Conservation (phyloP, 805 yeast genomes). For the Saccharomycopsis babjevae region DNA sequence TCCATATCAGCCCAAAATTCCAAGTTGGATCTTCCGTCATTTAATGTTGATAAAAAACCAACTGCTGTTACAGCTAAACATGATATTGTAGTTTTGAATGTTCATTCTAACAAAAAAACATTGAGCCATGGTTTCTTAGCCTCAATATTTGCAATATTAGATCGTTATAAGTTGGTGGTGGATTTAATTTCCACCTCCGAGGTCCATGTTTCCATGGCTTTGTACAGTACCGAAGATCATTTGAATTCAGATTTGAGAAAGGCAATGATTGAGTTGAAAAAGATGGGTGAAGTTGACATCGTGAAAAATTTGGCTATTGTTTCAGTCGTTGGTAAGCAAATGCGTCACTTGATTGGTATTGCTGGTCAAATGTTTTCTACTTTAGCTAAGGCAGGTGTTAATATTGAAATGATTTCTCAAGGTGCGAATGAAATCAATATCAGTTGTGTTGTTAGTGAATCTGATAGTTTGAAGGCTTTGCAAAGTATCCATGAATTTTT, state of each 20-base stretch:
- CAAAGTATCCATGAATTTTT: slow-evolving; percentile 54
- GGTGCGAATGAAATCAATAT: slow-evolving; percentile 98
- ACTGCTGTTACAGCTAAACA: slow-evolving; percentile 96
- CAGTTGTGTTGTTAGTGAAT: slow-evolving; percentile 83
- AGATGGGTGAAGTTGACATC: slow-evolving; percentile 82
- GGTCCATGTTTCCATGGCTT: slow-evolving; percentile 97
- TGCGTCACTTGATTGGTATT: slow-evolving; percentile 93
- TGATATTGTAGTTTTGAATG: slow-evolving; percentile 82
- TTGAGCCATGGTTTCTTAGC: slow-evolving; percentile 94
- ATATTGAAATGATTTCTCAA: slow-evolving; percentile 96
- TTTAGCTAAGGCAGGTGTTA: slow-evolving; percentile 81
- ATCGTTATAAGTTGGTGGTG: slow-evolving; percentile 75
- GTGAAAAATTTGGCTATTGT: slow-evolving; percentile 83
- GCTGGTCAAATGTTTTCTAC: slow-evolving; percentile 96
- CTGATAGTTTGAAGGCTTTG: slow-evolving; percentile 76
- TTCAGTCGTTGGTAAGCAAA: slow-evolving; percentile 91
- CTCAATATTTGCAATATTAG: slow-evolving; percentile 75
- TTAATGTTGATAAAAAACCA: slow-evolving; percentile 53
- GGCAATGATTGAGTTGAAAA: slow-evolving; percentile 70
- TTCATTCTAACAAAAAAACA: slow-evolving; percentile 89
- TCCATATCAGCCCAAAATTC: slow-evolving; percentile 84
- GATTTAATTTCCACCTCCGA: slow-evolving; percentile 95
- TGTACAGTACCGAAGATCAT: slow-evolving; percentile 67
- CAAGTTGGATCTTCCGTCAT: slow-evolving; percentile 77
- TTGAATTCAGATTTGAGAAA: slow-evolving; percentile 42